phyloP scores from a whole-genome alignment of 2,329 filamentous ascomycete species.

The Claviceps monticola region DNA sequence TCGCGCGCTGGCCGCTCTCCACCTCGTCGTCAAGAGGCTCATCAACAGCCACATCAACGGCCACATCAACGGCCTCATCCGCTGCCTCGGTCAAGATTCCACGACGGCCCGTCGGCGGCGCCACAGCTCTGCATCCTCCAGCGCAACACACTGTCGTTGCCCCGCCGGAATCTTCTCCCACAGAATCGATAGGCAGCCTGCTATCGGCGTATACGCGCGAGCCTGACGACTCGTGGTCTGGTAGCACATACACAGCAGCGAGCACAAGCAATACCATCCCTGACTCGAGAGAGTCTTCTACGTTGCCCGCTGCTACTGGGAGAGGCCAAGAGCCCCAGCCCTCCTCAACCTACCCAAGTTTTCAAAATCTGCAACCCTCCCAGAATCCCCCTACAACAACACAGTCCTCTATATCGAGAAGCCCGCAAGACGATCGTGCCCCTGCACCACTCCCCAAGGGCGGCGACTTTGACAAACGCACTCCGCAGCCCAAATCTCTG shows the following conservation, averaged over 20 bases:
- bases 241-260: slow-evolving; percentile 5
- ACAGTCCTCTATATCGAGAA: not conserved
- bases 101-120: slow-evolving; percentile 20
- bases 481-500: slow-evolving; percentile 6
- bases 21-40: not conserved
- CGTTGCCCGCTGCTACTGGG: not conserved
- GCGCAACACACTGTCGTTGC: slow-evolving; percentile 5
- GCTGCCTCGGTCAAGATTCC: slow-evolving; percentile 19
- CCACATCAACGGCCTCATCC: slow-evolving; percentile 1
- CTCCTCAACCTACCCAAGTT: too few species aligned
- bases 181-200: slow-evolving; percentile 38
- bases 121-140: not conserved
- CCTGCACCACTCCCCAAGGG: slow-evolving; percentile 16
- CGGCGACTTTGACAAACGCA: slow-evolving; percentile 7
- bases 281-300: not conserved
- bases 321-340: not conserved
- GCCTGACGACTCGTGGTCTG: slow-evolving; percentile 22
- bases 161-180: slow-evolving; percentile 23
- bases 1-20: slow-evolving; percentile 8
- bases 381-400: too few species aligned
- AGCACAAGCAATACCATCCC: slow-evolving; percentile 1
- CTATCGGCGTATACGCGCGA: slow-evolving; percentile 40
- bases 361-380: too few species aligned
- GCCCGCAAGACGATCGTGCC: not conserved
- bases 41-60: not conserved